Conservation (phyloP, 2,329 filamentous ascomycete genomes). For the Truncatella angustata region DNA sequence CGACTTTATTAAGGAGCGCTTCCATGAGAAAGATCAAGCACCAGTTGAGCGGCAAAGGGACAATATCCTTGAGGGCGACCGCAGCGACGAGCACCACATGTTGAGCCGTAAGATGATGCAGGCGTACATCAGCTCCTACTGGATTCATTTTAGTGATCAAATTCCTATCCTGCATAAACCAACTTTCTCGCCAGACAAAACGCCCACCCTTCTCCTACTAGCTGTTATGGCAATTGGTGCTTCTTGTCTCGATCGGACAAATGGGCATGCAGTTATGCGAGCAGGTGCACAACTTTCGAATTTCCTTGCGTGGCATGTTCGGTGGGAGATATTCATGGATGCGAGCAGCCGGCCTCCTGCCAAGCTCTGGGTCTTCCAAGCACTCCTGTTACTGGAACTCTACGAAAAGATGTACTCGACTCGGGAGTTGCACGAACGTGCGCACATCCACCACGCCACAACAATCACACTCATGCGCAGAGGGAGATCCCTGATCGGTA, state of each 20-base stretch:
- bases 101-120: slow-evolving; percentile 95
- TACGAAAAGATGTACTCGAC: slow-evolving; percentile 99
- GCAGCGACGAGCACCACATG: slow-evolving; percentile 61
- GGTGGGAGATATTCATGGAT: slow-evolving; percentile 95
- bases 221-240: slow-evolving; percentile 92
- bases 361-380: slow-evolving; percentile 94
- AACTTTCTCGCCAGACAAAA: slow-evolving; percentile 85
- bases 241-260: slow-evolving; percentile 80
- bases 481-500: slow-evolving; percentile 85
- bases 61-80: slow-evolving; percentile 74
- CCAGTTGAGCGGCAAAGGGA: slow-evolving; percentile 74
- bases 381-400: slow-evolving; percentile 81
- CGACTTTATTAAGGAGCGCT: slow-evolving; percentile 76
- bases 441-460: slow-evolving; percentile 94
- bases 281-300: slow-evolving; percentile 81
- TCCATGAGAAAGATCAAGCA: slow-evolving; percentile 76
- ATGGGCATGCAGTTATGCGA: slow-evolving; percentile 71
- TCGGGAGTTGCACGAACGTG: slow-evolving; percentile 84
- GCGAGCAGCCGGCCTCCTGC: slow-evolving; percentile 85
- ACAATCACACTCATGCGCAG: slow-evolving; percentile 94
- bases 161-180: slow-evolving; percentile 93
- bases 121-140: slow-evolving; percentile 88
- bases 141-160: slow-evolving; percentile 92
- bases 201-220: slow-evolving; percentile 79
- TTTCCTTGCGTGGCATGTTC: slow-evolving; percentile 88